Evolutionary conservation across 768 basidiomycete species (phyloP).

Genomic region (Udeniomyces megalosporus): DNA sequence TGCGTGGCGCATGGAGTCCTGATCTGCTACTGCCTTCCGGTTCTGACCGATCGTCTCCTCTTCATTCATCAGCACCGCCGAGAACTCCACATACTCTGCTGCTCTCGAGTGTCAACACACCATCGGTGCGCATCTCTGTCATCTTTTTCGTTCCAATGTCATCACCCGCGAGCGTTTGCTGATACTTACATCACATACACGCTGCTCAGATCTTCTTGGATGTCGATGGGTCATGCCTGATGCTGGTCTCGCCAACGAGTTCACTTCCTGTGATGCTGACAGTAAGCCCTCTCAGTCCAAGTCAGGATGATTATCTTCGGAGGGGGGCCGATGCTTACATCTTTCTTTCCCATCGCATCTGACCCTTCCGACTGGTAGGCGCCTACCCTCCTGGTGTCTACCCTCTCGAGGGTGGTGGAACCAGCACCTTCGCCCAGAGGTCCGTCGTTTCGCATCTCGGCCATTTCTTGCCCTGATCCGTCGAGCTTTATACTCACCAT

Average conservation of each 20-base stretch:
- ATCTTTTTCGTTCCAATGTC: neutral
- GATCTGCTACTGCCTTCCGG: too few relatives aligned
- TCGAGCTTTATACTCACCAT: too few relatives aligned
- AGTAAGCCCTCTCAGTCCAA: too few relatives aligned
- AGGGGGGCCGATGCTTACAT: neutral
- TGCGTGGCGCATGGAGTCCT: too few relatives aligned
- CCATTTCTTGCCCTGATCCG: too few relatives aligned
- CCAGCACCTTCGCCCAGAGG: slow-evolving; percentile 30
- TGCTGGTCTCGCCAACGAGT: slow-evolving; percentile 26
- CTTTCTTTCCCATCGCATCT: too few relatives aligned
- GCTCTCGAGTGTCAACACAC: slow-evolving; percentile 27
- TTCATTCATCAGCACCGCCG: slow-evolving; percentile 28
- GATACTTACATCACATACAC: too few relatives aligned
- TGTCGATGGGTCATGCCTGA: slow-evolving; percentile 21
- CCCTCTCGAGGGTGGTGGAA: slow-evolving; percentile 32
- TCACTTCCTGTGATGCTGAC: slow-evolving; percentile 24
- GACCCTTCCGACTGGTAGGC: too few relatives aligned
- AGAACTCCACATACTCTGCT: slow-evolving; percentile 29
- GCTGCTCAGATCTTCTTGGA: slow-evolving; percentile 1
- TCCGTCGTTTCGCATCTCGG: too few relatives aligned
- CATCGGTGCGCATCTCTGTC: neutral
- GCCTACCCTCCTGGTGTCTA: slow-evolving; percentile 33
- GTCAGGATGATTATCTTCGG: too few relatives aligned
- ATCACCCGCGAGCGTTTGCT: too few relatives aligned
- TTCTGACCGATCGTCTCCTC: too few relatives aligned